A percentile compares a stretch with the other conserved stretches of the same genome.
Evolutionary conservation across 2,329 filamentous ascomycete genomes (phyloP).

Genomic region (Sclerotinia sclerotiorum): DNA sequence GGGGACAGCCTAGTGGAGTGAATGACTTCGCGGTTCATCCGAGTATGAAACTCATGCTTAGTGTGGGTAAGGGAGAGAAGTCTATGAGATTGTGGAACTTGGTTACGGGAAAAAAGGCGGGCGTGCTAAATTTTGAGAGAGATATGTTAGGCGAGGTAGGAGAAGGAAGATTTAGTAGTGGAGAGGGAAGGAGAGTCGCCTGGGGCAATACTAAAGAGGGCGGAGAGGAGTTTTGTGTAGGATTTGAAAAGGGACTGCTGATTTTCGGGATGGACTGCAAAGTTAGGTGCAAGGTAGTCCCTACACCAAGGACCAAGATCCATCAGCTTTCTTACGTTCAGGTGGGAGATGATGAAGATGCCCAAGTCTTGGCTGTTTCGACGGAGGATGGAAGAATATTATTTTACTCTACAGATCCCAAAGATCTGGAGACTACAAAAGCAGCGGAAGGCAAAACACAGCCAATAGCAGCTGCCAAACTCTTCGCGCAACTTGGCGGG

Average conservation of each 20-base stretch:
- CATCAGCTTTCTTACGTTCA: conserved; percentile 76
- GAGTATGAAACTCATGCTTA: conserved; percentile 95
- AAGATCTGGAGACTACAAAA: conserved; percentile 45
- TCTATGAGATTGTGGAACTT: conserved; percentile 96
- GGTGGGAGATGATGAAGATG: conserved; percentile 48
- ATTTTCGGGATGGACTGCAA: conserved; percentile 88
- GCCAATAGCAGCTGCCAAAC: conserved; percentile 59
- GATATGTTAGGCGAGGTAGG: conserved; percentile 72
- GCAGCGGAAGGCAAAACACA: conserved; percentile 43
- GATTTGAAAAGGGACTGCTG: conserved; percentile 80
- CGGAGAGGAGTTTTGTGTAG: conserved; percentile 78
- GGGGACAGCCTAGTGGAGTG: conserved; percentile 79
- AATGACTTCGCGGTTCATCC: conserved; percentile 96
- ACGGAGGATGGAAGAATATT: conserved; percentile 88
- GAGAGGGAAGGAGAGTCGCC: conserved; percentile 77
- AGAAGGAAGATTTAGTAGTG: conserved; percentile 72
- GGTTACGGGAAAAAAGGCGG: conserved; percentile 93
- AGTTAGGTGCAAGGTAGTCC: conserved; percentile 71
- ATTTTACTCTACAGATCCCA: conserved; percentile 70
- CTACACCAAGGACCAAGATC: conserved; percentile 70
- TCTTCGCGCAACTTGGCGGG: conserved; percentile 78
- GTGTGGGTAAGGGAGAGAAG: conserved; percentile 82
- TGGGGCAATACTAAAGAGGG: conserved; percentile 74
- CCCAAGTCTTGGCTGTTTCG: conserved; percentile 69
- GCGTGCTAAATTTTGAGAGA: conserved; percentile 80